These are phyloP conservation scores for Gastrodia elata DNA, from an alignment of 106 monocot species.

Conservation along the genomic window DNA sequence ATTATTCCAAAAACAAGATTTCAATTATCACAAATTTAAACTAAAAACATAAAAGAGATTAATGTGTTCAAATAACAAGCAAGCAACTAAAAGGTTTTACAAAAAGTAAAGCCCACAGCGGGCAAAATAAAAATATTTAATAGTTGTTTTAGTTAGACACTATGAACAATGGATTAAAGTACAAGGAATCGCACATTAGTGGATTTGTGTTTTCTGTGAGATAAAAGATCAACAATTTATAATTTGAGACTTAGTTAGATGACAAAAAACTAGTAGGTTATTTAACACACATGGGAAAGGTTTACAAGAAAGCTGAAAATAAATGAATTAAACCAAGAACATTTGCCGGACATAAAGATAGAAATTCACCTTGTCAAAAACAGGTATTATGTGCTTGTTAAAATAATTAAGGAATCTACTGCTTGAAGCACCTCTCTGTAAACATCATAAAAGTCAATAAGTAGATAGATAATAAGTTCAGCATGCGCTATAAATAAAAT, in stretches of 20 bases:
- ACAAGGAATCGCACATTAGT: neutral
- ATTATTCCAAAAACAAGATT: neutral
- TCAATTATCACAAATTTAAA: neutral
- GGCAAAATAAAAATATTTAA: neutral
- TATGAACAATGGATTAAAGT: neutral
- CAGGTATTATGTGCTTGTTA: conserved; percentile 85
- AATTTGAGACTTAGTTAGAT: neutral
- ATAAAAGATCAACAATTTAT: neutral
- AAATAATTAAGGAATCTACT: conserved; percentile 87
- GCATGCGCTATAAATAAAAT: neutral
- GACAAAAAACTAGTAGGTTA: neutral
- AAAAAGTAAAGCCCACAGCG: neutral
- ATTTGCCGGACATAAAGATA: neutral
- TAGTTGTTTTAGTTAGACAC: neutral
- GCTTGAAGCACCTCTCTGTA: conserved; percentile 83
- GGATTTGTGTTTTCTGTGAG: neutral
- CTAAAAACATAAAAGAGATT: neutral
- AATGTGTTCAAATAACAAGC: neutral
- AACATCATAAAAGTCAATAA: neutral
- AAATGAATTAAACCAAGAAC: neutral
- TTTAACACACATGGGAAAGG: neutral
- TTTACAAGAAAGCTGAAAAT: neutral
- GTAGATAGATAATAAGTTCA: neutral
- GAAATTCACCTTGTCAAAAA: conserved; percentile 79
- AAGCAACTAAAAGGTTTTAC: neutral